Evolutionary conservation across 495 filamentous ascomycete genomes (phyloP).

Genomic region (Chlorociboria aeruginascens): DNA sequence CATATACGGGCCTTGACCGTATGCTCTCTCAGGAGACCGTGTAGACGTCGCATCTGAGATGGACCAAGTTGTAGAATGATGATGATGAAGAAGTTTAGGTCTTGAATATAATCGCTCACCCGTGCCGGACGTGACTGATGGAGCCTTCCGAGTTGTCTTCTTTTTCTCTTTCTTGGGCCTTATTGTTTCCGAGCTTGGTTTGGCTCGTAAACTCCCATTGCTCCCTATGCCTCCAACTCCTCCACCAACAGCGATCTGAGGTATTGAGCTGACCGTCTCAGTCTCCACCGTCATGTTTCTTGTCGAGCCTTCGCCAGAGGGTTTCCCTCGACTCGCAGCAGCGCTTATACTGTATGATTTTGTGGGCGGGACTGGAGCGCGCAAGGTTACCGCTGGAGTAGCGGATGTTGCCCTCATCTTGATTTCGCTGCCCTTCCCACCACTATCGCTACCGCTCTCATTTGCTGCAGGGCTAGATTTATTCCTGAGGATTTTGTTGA

Average conservation of each 20-base stretch:
- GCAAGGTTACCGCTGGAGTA: conserved; percentile 24
- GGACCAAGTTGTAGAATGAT: conserved; percentile 17
- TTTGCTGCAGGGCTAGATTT: conserved; percentile 25
- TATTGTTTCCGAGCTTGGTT: conserved; percentile 87
- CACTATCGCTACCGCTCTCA: conserved; percentile 54
- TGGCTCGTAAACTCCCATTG: conserved; percentile 67
- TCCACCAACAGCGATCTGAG: conserved; percentile 69
- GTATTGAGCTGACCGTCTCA: conserved; percentile 86
- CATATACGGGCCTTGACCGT: conserved; percentile 28
- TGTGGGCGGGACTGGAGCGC: conserved; percentile 27
- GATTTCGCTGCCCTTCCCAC: conserved; percentile 28
- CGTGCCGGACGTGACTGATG: conserved; percentile 56
- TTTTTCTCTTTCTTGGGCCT: conserved; percentile 85
- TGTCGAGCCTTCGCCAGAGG: conserved; percentile 56
- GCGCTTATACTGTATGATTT: conserved; percentile 29
- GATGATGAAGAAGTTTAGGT: conserved; percentile 22
- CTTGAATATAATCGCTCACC: conserved; percentile 43
- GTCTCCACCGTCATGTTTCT: conserved; percentile 97
- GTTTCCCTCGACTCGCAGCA: conserved; percentile 37
- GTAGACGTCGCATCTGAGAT: conserved; percentile 22
- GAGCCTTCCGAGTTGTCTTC: conserved; percentile 59
- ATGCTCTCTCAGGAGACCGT: conserved; percentile 20
- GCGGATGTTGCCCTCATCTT: conserved; percentile 21
- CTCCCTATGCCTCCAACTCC: conserved; percentile 51
- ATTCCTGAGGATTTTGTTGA: conserved; percentile 22